These are phyloP conservation scores for Brettanomyces sp. DNA, from an alignment of 805 yeast species.

Conservation along the genomic window DNA sequence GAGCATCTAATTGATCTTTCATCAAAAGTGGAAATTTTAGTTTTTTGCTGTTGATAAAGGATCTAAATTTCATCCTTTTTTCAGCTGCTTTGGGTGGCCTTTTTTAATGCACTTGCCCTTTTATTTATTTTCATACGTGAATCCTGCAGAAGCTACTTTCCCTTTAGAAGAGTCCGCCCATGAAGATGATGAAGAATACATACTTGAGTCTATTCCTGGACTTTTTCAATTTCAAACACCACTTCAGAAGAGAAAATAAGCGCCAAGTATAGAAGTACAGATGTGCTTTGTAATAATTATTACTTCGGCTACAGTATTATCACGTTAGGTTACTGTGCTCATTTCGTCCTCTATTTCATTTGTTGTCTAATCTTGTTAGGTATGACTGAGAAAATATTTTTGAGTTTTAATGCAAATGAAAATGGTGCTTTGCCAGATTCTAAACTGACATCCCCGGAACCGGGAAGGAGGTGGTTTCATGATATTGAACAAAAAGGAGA, in stretches of 20 bases:
- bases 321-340: neutral
- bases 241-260: neutral
- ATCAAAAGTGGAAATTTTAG: slow-evolving; percentile 7
- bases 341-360: slow-evolving; percentile 14
- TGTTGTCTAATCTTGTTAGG: slow-evolving; percentile 6
- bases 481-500: neutral
- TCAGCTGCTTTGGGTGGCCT: slow-evolving; percentile 10
- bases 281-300: neutral
- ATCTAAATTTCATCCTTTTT: slow-evolving; percentile 14
- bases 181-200: neutral
- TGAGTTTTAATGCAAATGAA: neutral
- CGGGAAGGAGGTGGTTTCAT: neutral
- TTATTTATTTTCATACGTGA: slow-evolving; percentile 8
- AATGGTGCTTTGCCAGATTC: neutral
- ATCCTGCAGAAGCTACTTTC: neutral
- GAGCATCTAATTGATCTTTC: neutral
- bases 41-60: slow-evolving; percentile 13
- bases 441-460: neutral
- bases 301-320: neutral
- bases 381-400: neutral
- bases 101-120: slow-evolving; percentile 12
- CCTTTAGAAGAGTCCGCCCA: neutral
- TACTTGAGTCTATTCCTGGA: slow-evolving; percentile 1
- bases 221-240: neutral
- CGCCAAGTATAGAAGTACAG: neutral